Percentiles rank a stretch among this genome's conserved stretches.
Evolutionary conservation across 306 rosid genomes (phyloP).

Genomic region (Gillenia trifoliata): DNA sequence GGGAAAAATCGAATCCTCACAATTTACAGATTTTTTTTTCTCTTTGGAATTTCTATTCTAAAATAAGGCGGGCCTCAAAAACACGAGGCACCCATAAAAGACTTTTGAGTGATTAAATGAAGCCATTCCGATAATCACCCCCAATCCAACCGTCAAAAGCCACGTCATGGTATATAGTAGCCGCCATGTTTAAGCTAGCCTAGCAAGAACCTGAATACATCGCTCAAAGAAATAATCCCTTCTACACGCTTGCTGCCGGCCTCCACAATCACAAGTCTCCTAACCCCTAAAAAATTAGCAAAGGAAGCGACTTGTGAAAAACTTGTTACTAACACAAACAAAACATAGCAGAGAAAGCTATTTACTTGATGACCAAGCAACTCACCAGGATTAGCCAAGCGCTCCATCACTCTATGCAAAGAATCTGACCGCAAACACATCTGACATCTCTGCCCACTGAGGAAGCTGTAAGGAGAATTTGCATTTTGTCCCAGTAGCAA

Average conservation of each 20-base stretch:
- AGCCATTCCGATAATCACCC: slow-evolving; percentile 14
- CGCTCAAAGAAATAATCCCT: slow-evolving; percentile 75
- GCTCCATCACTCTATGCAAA: slow-evolving; percentile 73
- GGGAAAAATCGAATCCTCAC: slow-evolving; percentile 34
- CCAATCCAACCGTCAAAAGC: slow-evolving; percentile 17
- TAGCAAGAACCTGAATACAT: slow-evolving; percentile 74
- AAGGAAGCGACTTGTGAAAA: slow-evolving; percentile 16
- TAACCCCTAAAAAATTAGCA: slow-evolving; percentile 45
- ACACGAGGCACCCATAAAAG: slow-evolving; percentile 22
- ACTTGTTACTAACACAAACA: background rate
- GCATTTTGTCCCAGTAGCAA: slow-evolving; percentile 64
- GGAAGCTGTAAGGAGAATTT: slow-evolving; percentile 43
- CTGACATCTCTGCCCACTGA: slow-evolving; percentile 60
- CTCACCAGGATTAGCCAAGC: slow-evolving; percentile 70
- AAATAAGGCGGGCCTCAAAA: slow-evolving; percentile 25
- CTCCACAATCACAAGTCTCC: slow-evolving; percentile 86
- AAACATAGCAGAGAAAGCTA: background rate
- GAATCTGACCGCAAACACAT: slow-evolving; percentile 86
- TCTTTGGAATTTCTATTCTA: slow-evolving; percentile 45
- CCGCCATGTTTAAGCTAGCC: slow-evolving; percentile 34
- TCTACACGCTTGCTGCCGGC: slow-evolving; percentile 91
- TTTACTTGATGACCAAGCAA: background rate
- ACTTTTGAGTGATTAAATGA: slow-evolving; percentile 21
- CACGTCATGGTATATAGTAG: slow-evolving; percentile 13
- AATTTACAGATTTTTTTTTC: slow-evolving; percentile 47